Conservation (phyloP, 352 stramenopile species). For the Globisporangium cystogenes region DNA sequence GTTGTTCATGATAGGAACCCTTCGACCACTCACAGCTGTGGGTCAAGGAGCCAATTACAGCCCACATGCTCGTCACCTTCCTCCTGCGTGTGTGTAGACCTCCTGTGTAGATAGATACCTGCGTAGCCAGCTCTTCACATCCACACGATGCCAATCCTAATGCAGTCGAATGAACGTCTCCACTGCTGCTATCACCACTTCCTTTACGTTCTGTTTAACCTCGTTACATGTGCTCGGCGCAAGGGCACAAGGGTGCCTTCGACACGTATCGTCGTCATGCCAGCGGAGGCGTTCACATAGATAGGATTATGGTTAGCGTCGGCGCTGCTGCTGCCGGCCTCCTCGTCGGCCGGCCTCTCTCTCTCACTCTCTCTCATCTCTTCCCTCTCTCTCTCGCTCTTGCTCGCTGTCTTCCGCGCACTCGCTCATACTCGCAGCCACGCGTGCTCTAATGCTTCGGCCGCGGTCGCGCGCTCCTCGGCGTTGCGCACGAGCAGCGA, state of each 20-base stretch:
- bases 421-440: slow-evolving; percentile 39
- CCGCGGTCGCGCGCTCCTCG: slow-evolving; percentile 61
- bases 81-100: background rate
- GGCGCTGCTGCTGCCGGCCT: background rate
- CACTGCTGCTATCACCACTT: too few species aligned
- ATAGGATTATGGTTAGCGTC: slow-evolving; percentile 1
- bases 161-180: too few species aligned
- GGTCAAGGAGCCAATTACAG: slow-evolving; percentile 86
- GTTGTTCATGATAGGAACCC: slow-evolving; percentile 89
- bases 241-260: too few species aligned
- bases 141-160: too few species aligned
- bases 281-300: background rate
- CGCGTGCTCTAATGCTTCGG: slow-evolving; percentile 65
- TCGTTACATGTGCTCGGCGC: too few species aligned
- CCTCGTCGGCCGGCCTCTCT: background rate
- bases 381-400: background rate
- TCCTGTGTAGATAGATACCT: too few species aligned
- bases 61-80: slow-evolving; percentile 32
- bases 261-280: too few species aligned
- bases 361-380: background rate
- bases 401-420: background rate
- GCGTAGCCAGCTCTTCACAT: too few species aligned
- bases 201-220: too few species aligned
- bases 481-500: slow-evolving; percentile 69
- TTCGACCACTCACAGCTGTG: slow-evolving; percentile 62